phyloP scores from a whole-genome alignment of 345 rosid genomes.

The Hibiscus mutabilis region DNA sequence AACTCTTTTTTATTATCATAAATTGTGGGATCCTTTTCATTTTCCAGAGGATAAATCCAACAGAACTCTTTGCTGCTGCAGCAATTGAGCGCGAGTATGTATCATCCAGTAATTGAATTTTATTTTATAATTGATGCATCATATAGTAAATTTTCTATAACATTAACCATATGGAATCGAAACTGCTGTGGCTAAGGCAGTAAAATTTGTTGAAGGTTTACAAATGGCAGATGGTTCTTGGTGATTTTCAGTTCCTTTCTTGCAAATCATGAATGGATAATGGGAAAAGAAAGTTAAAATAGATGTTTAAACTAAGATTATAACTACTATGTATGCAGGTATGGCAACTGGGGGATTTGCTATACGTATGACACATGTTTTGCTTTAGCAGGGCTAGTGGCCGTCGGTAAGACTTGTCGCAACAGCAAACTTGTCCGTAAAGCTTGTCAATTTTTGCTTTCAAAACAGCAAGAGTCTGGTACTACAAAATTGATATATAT shows the following conservation, averaged over 20 bases:
- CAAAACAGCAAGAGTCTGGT: constrained; percentile 2
- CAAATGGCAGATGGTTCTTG: constrained; percentile 1
- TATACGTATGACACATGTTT: constrained; percentile 10
- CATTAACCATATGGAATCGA: not conserved
- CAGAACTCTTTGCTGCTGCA: constrained; percentile 8
- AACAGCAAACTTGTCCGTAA: constrained; percentile 6
- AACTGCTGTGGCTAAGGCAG: constrained; percentile 11
- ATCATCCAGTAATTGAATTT: not conserved
- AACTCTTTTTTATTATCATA: not conserved
- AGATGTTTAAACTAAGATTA: constrained; percentile 1
- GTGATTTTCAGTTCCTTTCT: not conserved
- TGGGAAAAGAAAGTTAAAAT: not conserved
- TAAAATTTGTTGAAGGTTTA: not conserved
- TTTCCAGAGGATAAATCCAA: constrained; percentile 6
- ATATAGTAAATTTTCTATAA: not conserved
- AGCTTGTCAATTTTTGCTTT: constrained; percentile 4
- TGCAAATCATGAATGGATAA: not conserved
- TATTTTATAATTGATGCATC: not conserved
- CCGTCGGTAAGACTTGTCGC: not conserved
- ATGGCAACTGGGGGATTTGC: constrained; percentile 12
- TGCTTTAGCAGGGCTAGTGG: constrained; percentile 6
- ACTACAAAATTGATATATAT: too few relatives aligned
- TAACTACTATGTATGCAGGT: not conserved
- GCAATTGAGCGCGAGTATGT: constrained; percentile 5
- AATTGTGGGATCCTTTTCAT: not conserved